A percentile compares a stretch with the other conserved stretches of the same genome.
These are phyloP conservation scores for Thielaviopsis euricoi DNA, from an alignment of 2,329 filamentous ascomycete genomes.

Conservation along the genomic window DNA sequence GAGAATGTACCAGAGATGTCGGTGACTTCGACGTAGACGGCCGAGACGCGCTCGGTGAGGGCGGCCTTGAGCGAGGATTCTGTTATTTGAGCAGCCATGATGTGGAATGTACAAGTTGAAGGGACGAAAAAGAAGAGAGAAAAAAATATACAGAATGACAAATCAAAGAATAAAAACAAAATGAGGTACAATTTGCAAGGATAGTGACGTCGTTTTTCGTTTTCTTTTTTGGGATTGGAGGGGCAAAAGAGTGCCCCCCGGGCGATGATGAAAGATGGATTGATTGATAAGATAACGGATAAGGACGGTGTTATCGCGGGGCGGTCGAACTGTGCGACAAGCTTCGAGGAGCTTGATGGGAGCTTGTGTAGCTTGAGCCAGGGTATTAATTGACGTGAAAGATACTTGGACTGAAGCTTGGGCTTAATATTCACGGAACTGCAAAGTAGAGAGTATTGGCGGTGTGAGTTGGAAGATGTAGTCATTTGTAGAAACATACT, in stretches of 20 bases:
- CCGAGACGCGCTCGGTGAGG: conserved; percentile 53
- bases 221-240: background rate
- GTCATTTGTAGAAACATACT: too few species aligned
- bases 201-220: background rate
- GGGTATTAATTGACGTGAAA: too few species aligned
- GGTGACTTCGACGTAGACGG: conserved; percentile 69
- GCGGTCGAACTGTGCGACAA: too few species aligned
- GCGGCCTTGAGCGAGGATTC: conserved; percentile 53
- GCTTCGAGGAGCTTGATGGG: too few species aligned
- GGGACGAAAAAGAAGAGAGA: background rate
- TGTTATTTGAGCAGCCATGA: conserved; percentile 25
- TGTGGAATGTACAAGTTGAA: background rate
- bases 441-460: too few species aligned
- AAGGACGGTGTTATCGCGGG: background rate
- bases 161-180: background rate
- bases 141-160: background rate
- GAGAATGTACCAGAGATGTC: conserved; percentile 67
- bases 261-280: background rate
- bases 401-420: too few species aligned
- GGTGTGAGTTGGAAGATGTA: too few species aligned
- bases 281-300: conserved; percentile 12
- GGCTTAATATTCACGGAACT: too few species aligned
- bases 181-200: background rate
- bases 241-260: background rate
- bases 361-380: too few species aligned